Conservation (phyloP, 805 yeast species). For the Sugiyamaella qingdaonensis region DNA sequence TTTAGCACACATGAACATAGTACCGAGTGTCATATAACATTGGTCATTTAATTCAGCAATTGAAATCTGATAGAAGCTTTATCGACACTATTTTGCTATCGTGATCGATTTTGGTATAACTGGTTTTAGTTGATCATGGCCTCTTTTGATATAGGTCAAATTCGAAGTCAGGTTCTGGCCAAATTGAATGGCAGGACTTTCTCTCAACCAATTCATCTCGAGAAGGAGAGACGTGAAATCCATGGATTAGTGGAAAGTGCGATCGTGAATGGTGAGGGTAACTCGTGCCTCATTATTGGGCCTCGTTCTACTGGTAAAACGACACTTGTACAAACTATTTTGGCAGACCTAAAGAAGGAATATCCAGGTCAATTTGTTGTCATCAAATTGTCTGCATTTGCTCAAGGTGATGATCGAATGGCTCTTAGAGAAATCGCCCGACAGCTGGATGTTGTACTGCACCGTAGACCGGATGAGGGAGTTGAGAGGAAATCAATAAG, state of each 20-base stretch:
- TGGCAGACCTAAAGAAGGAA: conserved; percentile 41
- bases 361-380: conserved; percentile 50
- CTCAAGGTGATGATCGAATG: conserved; percentile 67
- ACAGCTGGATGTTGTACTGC: conserved; percentile 56
- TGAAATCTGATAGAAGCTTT: too few relatives aligned
- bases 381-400: conserved; percentile 62
- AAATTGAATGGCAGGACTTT: conserved; percentile 28
- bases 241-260: conserved; percentile 59
- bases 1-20: too few relatives aligned
- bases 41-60: too few relatives aligned
- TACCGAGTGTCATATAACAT: too few relatives aligned
- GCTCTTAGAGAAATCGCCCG: conserved; percentile 85
- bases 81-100: too few relatives aligned
- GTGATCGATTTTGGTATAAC: too few relatives aligned
- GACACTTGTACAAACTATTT: conserved; percentile 52
- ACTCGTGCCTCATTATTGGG: conserved; percentile 76
- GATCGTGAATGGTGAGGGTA: conserved; percentile 65
- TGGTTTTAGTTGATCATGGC: neutral
- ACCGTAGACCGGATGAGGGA: conserved; percentile 22
- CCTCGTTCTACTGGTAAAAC: conserved; percentile 79
- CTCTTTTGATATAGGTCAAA: neutral
- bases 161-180: conserved; percentile 22
- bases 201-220: conserved; percentile 35
- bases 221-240: conserved; percentile 44
- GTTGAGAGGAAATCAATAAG: conserved; percentile 30